Evolutionary conservation across 176 grass and related monocot genomes (phyloP).

Genomic region (Eleusine coracana): DNA sequence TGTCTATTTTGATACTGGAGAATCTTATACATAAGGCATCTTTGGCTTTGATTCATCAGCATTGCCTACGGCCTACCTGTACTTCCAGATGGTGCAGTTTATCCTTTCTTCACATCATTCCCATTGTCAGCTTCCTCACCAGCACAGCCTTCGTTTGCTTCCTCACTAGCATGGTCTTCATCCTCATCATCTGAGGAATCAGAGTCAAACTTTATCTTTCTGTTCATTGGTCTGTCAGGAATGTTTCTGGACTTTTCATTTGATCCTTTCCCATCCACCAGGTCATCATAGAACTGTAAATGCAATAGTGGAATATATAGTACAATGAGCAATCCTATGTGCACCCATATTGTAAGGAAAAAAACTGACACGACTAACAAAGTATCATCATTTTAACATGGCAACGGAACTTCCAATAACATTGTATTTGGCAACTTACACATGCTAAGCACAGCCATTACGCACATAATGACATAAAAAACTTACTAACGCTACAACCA

Average conservation of each 20-base stretch:
- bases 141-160: background rate
- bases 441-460: background rate
- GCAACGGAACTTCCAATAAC: background rate
- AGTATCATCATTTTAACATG: background rate
- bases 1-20: slow-evolving; percentile 18
- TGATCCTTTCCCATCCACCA: slow-evolving; percentile 61
- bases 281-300: slow-evolving; percentile 77
- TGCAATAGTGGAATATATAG: slow-evolving; percentile 12
- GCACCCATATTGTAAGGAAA: background rate
- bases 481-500: background rate
- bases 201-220: slow-evolving; percentile 83
- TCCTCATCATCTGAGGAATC: slow-evolving; percentile 79
- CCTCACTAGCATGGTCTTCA: slow-evolving; percentile 43
- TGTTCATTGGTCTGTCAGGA: slow-evolving; percentile 72
- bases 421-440: background rate
- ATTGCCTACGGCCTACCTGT: slow-evolving; percentile 33
- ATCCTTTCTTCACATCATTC: slow-evolving; percentile 48
- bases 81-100: slow-evolving; percentile 34
- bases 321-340: background rate
- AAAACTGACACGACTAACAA: background rate
- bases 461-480: background rate
- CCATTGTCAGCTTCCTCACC: background rate
- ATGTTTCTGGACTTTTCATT: slow-evolving; percentile 39
- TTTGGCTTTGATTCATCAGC: slow-evolving; percentile 60
- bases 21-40: slow-evolving; percentile 62